Percentiles rank a stretch among this genome's conserved stretches.
Conservation (phyloP, 495 filamentous ascomycete genomes). For the Hamigera avellanea region DNA sequence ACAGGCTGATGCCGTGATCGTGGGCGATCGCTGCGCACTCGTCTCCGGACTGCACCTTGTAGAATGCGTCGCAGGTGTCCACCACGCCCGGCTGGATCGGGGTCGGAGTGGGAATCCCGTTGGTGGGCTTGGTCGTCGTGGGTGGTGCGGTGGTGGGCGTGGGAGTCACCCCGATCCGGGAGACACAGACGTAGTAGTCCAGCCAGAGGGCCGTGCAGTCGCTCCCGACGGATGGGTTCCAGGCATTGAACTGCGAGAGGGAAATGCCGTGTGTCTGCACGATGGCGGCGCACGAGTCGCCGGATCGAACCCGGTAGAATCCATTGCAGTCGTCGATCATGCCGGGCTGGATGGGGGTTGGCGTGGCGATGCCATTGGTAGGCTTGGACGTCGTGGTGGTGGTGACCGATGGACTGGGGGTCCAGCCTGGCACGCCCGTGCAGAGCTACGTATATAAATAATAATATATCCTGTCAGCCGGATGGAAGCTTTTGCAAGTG, state of each 20-base stretch:
- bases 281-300: conserved; percentile 24
- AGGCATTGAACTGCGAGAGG: background rate
- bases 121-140: conserved; percentile 2
- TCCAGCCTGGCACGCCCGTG: background rate
- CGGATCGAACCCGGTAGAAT: conserved; percentile 21
- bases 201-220: conserved; percentile 1
- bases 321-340: conserved; percentile 26
- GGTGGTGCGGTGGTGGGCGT: conserved; percentile 2
- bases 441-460: background rate
- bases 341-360: conserved; percentile 24
- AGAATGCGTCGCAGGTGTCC: conserved; percentile 11
- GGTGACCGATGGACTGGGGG: background rate
- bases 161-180: too few relatives aligned
- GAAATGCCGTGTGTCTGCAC: conserved; percentile 7
- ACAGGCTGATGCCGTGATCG: conserved; percentile 5
- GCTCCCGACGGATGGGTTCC: conserved; percentile 4
- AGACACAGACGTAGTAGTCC: conserved; percentile 2
- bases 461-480: background rate
- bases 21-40: conserved; percentile 12
- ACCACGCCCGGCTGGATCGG: conserved; percentile 12
- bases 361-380: conserved; percentile 4
- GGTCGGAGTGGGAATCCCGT: conserved; percentile 7
- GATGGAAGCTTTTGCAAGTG: background rate
- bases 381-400: conserved; percentile 2
- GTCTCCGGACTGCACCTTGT: conserved; percentile 12